Percentiles rank a stretch among this genome's conserved stretches.
phyloP scores from a whole-genome alignment of 805 yeast species.

The Pichia phayaonensis region DNA sequence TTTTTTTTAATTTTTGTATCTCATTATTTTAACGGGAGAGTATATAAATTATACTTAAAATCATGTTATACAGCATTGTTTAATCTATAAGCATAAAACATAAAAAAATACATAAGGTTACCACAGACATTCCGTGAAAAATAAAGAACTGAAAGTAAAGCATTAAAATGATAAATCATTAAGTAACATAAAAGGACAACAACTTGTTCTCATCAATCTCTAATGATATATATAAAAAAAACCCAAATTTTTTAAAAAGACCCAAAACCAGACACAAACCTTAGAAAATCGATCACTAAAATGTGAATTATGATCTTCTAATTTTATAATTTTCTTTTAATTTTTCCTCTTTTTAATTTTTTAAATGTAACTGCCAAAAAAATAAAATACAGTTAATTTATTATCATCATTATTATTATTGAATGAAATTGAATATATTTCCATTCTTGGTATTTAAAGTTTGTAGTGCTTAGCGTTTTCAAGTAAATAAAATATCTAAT shows the following conservation, averaged over 20 bases:
- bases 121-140: background rate
- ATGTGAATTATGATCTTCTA: background rate
- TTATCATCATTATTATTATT: background rate
- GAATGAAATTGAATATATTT: background rate
- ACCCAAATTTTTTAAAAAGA: slow-evolving; percentile 2
- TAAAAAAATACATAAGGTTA: slow-evolving; percentile 1
- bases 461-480: background rate
- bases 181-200: background rate
- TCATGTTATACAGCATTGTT: background rate
- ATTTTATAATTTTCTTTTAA: background rate
- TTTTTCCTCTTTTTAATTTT: background rate
- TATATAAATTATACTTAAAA: background rate
- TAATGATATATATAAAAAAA: background rate
- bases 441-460: slow-evolving; percentile 2
- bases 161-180: slow-evolving; percentile 9
- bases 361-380: background rate
- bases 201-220: background rate
- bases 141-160: slow-evolving; percentile 9
- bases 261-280: slow-evolving; percentile 4
- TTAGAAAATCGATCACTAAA: background rate
- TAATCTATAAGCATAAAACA: background rate
- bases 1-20: too few relatives aligned
- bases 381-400: background rate
- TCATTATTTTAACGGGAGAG: background rate
- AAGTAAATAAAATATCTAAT: slow-evolving; percentile 41